These are phyloP conservation scores for Cairneyella variabilis DNA, from an alignment of 495 filamentous ascomycete genomes.

Conservation along the genomic window DNA sequence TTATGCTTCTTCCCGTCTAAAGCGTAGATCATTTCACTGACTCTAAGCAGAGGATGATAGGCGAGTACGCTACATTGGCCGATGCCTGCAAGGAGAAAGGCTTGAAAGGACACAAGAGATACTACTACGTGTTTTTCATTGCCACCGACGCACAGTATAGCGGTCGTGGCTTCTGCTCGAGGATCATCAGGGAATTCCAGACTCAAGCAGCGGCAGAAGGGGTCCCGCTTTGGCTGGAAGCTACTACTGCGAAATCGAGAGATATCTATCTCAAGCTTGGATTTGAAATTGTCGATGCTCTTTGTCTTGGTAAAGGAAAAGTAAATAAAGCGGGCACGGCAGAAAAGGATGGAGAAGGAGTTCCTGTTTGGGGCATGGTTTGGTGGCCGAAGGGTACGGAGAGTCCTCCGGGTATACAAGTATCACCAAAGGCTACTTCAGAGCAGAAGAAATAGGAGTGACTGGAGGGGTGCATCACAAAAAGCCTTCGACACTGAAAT, in stretches of 20 bases:
- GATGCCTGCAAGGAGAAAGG: slow-evolving; percentile 2
- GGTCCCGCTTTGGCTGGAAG: slow-evolving; percentile 20
- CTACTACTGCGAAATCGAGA: slow-evolving; percentile 1
- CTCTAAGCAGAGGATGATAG: slow-evolving; percentile 2
- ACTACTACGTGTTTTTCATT: slow-evolving; percentile 19
- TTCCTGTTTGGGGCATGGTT: slow-evolving; percentile 18
- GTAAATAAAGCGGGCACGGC: background rate
- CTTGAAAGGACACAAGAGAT: background rate
- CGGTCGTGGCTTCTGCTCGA: slow-evolving; percentile 2
- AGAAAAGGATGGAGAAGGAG: slow-evolving; percentile 5
- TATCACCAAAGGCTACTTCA: too few species aligned
- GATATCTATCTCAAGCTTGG: slow-evolving; percentile 10
- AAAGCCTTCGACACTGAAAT: too few species aligned
- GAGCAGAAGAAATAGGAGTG: too few species aligned
- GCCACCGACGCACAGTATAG: background rate
- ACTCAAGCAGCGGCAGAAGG: slow-evolving; percentile 2
- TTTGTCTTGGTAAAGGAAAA: slow-evolving; percentile 18
- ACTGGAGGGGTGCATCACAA: too few species aligned
- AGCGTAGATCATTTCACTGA: too few species aligned
- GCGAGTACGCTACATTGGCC: background rate
- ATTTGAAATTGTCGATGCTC: slow-evolving; percentile 6
- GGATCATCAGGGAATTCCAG: slow-evolving; percentile 10
- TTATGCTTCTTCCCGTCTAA: too few species aligned
- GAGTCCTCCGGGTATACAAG: too few species aligned
- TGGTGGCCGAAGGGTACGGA: slow-evolving; percentile 9